A percentile compares a stretch with the other conserved stretches of the same genome.
These are phyloP conservation scores for Aspergillus sp. DNA, from an alignment of 2,329 filamentous ascomycete species.

Conservation along the genomic window DNA sequence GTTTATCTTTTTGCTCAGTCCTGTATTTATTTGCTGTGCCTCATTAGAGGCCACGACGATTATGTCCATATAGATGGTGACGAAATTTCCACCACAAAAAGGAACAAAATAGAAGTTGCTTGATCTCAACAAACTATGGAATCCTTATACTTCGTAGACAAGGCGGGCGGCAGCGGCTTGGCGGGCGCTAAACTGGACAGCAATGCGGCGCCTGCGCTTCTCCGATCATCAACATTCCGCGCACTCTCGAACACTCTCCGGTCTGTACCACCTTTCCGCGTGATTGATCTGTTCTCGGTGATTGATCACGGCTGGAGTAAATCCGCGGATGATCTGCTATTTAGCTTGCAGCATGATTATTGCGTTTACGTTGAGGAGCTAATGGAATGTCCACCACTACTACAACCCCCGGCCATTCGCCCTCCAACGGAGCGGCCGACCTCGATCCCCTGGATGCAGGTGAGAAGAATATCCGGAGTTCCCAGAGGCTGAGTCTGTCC, in stretches of 20 bases:
- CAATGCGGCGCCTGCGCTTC: neutral
- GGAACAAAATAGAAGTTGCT: neutral
- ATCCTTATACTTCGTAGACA: neutral
- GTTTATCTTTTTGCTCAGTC: conserved; percentile 10
- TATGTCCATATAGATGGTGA: conserved; percentile 21
- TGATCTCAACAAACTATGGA: neutral
- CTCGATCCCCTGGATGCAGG: conserved; percentile 47
- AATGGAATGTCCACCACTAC: conserved; percentile 38
- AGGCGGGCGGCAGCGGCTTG: conserved; percentile 6
- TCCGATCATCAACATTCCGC: conserved; percentile 9
- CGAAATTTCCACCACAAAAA: neutral
- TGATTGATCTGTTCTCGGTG: neutral
- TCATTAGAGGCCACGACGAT: conserved; percentile 20
- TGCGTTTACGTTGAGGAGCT: conserved; percentile 24
- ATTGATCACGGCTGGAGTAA: neutral
- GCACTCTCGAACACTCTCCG: neutral
- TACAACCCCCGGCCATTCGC: conserved; percentile 36
- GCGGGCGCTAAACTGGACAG: conserved; percentile 7
- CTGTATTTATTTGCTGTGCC: conserved; percentile 19
- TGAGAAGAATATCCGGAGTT: conserved; percentile 21
- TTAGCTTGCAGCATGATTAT: conserved; percentile 21
- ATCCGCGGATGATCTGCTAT: conserved; percentile 6
- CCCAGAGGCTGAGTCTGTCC: neutral
- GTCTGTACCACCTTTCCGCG: neutral
- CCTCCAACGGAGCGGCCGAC: conserved; percentile 36